Evolutionary conservation across 495 filamentous ascomycete species (phyloP), one percentile per base, ranked within the genome.

Genomic region (Aspergillus incahuasiensis): DNA sequence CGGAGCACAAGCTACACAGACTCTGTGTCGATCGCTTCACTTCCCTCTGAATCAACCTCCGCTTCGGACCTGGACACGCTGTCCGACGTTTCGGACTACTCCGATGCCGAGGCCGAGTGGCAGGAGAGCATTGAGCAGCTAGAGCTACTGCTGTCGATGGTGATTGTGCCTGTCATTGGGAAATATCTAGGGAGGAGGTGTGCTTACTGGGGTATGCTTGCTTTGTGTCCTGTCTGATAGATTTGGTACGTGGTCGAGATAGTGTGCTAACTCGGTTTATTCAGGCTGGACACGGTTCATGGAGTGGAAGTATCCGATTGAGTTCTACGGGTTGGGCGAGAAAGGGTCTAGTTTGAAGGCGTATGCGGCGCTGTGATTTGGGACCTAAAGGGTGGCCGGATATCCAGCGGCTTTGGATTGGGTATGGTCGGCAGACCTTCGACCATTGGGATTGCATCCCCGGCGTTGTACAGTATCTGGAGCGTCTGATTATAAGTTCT

Each of bases 61-160:
- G 74, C 77, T 34, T 83, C 86, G 50, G 74, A 78, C 52, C 76
- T 77, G 44, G 78, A 84, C 0, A 73, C 77, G n/a, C 76, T 84
- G 1, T 39, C 34, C 34, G 32, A 46, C 43, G 25, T 39, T 47
- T 44, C 75, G 32, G 32, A 78, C 19, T 79, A 80, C 59, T 87
- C 85, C 24, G 90, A 95, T 64, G 94, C 94, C 16, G 92, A 98
- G 68, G 80, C 78, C 18, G 92, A 98, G 69, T 98, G 94, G 94
- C 86, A 89, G 59, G 90, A 91, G 63, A 91, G 86, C 61, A 72
- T 98, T 59, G 88, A 96, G 73, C 94, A 98, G 72, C 71, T 97
- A 44, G 90, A 98, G 77, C 74, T 98, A 47, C 75, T 98, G 42
- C 67, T 97, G 66, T 92, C 86, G 7, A 95, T 98, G 90, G 88